A percentile compares a stretch with the other conserved stretches of the same genome.
phyloP scores from a whole-genome alignment of 2,329 filamentous ascomycete species.

The Aphanoascus verrucosus region DNA sequence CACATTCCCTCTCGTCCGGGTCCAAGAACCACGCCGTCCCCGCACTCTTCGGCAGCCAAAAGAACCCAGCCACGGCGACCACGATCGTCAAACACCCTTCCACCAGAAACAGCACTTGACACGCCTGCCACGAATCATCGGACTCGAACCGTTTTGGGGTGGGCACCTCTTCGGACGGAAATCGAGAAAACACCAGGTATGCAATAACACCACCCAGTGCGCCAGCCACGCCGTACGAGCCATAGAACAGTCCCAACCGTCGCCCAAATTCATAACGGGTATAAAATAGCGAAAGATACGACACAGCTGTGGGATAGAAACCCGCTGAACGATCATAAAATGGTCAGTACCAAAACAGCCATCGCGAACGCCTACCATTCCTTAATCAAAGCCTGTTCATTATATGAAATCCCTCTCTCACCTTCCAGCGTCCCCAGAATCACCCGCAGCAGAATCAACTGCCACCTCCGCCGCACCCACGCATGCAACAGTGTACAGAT shows the following conservation, averaged over 20 bases:
- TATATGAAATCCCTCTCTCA: conserved; percentile 17
- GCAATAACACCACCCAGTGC: conserved; percentile 47
- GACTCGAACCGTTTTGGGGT: conserved; percentile 26
- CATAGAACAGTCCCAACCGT: conserved; percentile 47
- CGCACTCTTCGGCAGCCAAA: conserved; percentile 42
- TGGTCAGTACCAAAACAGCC: conserved; percentile 16
- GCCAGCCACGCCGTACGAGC: conserved; percentile 46
- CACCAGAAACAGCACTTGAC: conserved; percentile 43
- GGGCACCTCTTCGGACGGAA: conserved; percentile 13
- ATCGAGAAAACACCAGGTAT: conserved; percentile 39
- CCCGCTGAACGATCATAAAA: conserved; percentile 32
- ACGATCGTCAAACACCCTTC: conserved; percentile 40
- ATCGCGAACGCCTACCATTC: not conserved
- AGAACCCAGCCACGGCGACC: conserved; percentile 39
- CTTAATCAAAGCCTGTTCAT: not conserved
- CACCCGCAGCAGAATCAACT: conserved; percentile 38
- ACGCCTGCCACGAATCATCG: conserved; percentile 33
- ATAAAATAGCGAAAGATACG: conserved; percentile 51
- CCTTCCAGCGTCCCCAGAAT: conserved; percentile 40
- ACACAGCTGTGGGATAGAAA: conserved; percentile 49
- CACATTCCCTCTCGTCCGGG: conserved; percentile 36
- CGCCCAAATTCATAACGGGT: conserved; percentile 47
- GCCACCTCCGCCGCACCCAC: conserved; percentile 38
- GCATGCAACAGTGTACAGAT: conserved; percentile 40
- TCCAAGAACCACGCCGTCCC: conserved; percentile 45